A percentile compares a stretch with the other conserved stretches of the same genome.
phyloP scores from a whole-genome alignment of 1,284 basidiomycete species.

The Cerrena zonata region DNA sequence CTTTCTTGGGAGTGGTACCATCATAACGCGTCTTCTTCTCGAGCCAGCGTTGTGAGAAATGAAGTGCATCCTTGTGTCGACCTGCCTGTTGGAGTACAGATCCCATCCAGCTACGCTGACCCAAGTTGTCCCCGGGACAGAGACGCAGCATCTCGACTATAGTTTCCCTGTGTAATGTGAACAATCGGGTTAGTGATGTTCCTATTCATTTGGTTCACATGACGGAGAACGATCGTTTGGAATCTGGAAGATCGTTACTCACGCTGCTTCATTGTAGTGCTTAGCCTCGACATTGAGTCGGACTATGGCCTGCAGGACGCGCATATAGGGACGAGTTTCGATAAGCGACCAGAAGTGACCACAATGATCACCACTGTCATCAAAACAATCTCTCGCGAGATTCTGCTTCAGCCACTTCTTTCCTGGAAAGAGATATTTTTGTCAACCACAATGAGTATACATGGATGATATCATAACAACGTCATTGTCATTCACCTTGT shows the following conservation, averaged over 20 bases:
- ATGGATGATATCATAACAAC: too few species aligned
- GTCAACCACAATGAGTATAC: not conserved
- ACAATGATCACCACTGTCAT: constrained; percentile 29
- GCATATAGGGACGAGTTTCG: constrained; percentile 41
- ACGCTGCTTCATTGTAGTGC: constrained; percentile 33
- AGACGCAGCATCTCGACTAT: constrained; percentile 36
- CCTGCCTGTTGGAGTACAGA: constrained; percentile 25
- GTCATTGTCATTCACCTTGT: constrained; percentile 9
- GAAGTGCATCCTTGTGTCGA: constrained; percentile 27
- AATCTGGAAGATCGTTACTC: constrained; percentile 13
- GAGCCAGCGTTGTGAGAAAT: constrained; percentile 28
- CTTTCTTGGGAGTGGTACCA: constrained; percentile 17
- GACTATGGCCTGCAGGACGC: constrained; percentile 34
- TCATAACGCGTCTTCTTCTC: constrained; percentile 10
- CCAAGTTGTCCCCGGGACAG: constrained; percentile 31
- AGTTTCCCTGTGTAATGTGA: constrained; percentile 23
- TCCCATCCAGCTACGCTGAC: constrained; percentile 29
- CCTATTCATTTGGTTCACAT: not conserved
- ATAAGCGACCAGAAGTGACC: constrained; percentile 35
- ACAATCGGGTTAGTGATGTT: not conserved
- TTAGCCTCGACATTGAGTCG: constrained; percentile 29
- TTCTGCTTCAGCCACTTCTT: not conserved
- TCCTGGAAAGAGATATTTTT: not conserved
- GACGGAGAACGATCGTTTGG: not conserved
- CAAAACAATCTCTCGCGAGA: constrained; percentile 33